Conservation (phyloP, 2,329 filamentous ascomycete species). For the Chaetomium sp. region DNA sequence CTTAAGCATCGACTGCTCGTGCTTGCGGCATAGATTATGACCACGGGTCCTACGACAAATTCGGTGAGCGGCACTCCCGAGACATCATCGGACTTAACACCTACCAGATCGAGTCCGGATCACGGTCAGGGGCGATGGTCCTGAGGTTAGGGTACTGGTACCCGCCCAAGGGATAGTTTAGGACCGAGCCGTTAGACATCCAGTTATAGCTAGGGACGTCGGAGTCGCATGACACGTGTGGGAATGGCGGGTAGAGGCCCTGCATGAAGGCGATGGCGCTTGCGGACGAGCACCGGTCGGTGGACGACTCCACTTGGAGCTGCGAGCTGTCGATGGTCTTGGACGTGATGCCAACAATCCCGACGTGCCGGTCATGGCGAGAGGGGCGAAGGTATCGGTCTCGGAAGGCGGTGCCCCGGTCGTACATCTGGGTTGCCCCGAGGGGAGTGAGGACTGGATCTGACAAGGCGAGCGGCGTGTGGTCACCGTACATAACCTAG, state of each 20-base stretch:
- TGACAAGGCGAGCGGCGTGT: slow-evolving; percentile 45
- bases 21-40: slow-evolving; percentile 44
- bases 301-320: slow-evolving; percentile 46
- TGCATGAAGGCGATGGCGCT: slow-evolving; percentile 79
- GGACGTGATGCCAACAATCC: slow-evolving; percentile 47
- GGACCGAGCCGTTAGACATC: slow-evolving; percentile 49
- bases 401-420: slow-evolving; percentile 53
- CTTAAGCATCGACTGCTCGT: slow-evolving; percentile 39
- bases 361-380: slow-evolving; percentile 36
- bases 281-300: slow-evolving; percentile 57
- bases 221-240: slow-evolving; percentile 40
- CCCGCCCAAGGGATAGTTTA: slow-evolving; percentile 69
- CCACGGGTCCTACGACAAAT: slow-evolving; percentile 42
- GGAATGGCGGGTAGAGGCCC: slow-evolving; percentile 76
- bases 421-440: slow-evolving; percentile 56
- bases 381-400: slow-evolving; percentile 50
- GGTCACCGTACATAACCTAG: slow-evolving; percentile 57
- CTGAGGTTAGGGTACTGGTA: slow-evolving; percentile 78
- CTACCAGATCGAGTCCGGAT: slow-evolving; percentile 51
- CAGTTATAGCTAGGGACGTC: slow-evolving; percentile 37
- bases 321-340: slow-evolving; percentile 54
- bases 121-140: slow-evolving; percentile 49
- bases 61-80: slow-evolving; percentile 2
- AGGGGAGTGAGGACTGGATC: slow-evolving; percentile 50
- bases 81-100: background rate